Percentiles rank a stretch among this genome's conserved stretches.
phyloP scores from a whole-genome alignment of 73 alveolate genomes.

The Paramecium bursaria region DNA sequence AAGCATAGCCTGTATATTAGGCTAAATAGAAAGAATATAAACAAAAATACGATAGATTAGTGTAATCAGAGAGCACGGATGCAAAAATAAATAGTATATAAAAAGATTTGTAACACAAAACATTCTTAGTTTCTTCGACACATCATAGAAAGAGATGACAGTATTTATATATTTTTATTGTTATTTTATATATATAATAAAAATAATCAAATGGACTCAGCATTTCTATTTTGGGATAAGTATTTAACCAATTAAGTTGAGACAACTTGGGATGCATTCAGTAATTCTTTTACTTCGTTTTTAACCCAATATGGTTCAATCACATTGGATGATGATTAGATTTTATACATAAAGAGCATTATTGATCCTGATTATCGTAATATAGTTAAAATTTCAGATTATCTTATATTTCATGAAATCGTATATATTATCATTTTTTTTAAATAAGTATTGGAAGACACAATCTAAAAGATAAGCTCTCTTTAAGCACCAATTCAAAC shows the following conservation, averaged over 20 bases:
- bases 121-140: not conserved
- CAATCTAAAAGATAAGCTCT: not conserved
- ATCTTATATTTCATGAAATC: slow-evolving; percentile 25
- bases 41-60: slow-evolving; percentile 36
- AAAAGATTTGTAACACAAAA: slow-evolving; percentile 5
- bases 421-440: too few species aligned
- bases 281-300: not conserved
- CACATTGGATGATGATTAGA: slow-evolving; percentile 18
- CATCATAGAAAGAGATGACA: too few species aligned
- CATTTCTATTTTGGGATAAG: slow-evolving; percentile 43
- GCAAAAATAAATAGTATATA: slow-evolving; percentile 20
- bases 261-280: slow-evolving; percentile 55
- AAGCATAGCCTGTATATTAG: slow-evolving; percentile 50
- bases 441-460: slow-evolving; percentile 56
- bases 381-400: slow-evolving; percentile 39
- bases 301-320: slow-evolving; percentile 42
- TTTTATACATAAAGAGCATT: slow-evolving; percentile 10
- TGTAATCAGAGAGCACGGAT: slow-evolving; percentile 48
- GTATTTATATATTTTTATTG: too few species aligned
- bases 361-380: slow-evolving; percentile 59
- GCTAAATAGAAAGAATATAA: slow-evolving; percentile 57
- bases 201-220: slow-evolving; percentile 23
- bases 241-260: slow-evolving; percentile 38
- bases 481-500: not conserved
- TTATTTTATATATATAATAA: too few species aligned